These are phyloP conservation scores for Ambrosiella xylebori DNA, from an alignment of 2,329 filamentous ascomycete species.

Conservation along the genomic window DNA sequence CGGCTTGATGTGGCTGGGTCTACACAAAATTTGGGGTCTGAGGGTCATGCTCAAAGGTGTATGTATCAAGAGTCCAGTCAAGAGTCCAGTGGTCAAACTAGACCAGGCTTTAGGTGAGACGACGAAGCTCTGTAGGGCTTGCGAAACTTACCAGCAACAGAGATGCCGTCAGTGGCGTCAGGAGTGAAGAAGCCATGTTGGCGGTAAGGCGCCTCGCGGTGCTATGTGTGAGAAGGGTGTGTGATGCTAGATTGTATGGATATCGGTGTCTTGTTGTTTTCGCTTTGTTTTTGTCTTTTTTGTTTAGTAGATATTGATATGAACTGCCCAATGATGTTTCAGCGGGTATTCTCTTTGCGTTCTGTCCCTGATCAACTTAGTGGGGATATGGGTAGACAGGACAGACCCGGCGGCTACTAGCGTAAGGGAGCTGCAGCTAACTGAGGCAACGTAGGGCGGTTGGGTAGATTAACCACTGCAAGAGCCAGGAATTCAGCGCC, in stretches of 20 bases:
- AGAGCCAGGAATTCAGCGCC: not conserved
- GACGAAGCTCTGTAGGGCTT: not conserved
- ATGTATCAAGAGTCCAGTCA: not conserved
- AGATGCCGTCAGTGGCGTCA: slow-evolving; percentile 5
- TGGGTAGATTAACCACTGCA: not conserved
- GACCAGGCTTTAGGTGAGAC: slow-evolving; percentile 3
- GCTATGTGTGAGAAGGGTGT: too few species aligned
- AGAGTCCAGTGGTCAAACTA: not conserved
- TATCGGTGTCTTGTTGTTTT: not conserved
- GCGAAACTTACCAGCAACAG: slow-evolving; percentile 17
- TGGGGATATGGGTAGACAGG: not conserved
- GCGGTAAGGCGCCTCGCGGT: too few species aligned
- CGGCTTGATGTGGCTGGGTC: slow-evolving; percentile 5
- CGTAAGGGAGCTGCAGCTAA: not conserved
- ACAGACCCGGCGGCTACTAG: not conserved
- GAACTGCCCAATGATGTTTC: not conserved
- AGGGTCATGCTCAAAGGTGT: not conserved
- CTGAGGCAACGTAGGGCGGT: not conserved
- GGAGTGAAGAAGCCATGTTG: not conserved
- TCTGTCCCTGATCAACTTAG: not conserved
- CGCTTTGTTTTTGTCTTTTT: not conserved
- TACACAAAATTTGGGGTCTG: not conserved
- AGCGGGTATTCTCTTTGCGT: not conserved
- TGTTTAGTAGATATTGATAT: not conserved
- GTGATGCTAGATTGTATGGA: not conserved